Base-by-base conservation (phyloP, 352 stramenopile genomes). In the Phytophthora citricola region DNA sequence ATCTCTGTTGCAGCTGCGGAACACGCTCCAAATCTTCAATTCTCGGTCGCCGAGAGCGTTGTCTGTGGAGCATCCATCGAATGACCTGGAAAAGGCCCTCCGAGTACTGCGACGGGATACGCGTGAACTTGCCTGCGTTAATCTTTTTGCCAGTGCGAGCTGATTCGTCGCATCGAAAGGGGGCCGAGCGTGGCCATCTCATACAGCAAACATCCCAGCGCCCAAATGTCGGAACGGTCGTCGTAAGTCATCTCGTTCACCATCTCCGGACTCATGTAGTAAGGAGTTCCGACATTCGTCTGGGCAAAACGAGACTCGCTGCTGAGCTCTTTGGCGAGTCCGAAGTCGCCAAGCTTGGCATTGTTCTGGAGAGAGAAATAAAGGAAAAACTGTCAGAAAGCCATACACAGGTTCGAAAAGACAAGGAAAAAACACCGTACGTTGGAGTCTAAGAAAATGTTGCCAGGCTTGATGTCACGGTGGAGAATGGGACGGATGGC, bases 191-290 rank as follows among this genome's bases (percentile, higher is more conserved):
- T 92, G 12, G 87, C 87, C 85, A 97, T 94, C 62, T 97, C 91
- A 78, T 97, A 97, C 40, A 97, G 67, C 63, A 97, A 75, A 64
- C 91, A 97, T 15, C 91, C 91, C 14, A 98, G 71, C 4, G 90
- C 83, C 90, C 91, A 97, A 75, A 97, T 96, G 76, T 97, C 91
- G 10, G 89, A 97, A 27, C 91, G 88, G 65, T 97, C 90, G 66
- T 97, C 91, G 75, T 97, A 97, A 17, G 89, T 94, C 83, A 94
- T 95, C 60, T 97, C 90, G 62, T 97, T 97, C 51, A 97, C 89
- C 85, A 97, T 94, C 66, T 96, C 89, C 1, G 88, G 88, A 43
- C 85, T 95, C 91, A 98, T 97, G 79, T 98, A 98, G 76, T 97
- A 97, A 39, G 92, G 92, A 15, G 92, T 98, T 32, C 92, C 92